Conservation (phyloP, 805 yeast genomes). For the Lipomyces orientalis region DNA sequence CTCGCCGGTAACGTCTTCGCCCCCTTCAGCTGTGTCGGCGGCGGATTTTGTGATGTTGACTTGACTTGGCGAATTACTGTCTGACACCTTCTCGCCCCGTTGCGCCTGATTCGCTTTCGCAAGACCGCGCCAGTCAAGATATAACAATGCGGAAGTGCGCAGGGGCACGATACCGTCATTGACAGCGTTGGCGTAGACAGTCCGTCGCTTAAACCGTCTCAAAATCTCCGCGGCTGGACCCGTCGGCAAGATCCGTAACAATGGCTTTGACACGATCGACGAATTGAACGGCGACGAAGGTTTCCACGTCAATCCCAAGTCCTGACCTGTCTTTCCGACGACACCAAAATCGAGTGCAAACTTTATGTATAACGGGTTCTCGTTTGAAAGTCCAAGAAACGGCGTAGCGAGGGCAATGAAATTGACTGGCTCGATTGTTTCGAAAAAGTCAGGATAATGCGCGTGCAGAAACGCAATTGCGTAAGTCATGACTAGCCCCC, state of each 20-base stretch:
- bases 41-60: conserved; percentile 46
- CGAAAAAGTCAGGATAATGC: conserved; percentile 71
- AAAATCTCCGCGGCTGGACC: conserved; percentile 72
- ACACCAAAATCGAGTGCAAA: conserved; percentile 84
- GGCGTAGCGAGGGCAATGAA: conserved; percentile 89
- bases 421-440: conserved; percentile 69
- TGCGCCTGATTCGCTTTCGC: conserved; percentile 54
- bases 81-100: conserved; percentile 32
- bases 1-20: conserved; percentile 15
- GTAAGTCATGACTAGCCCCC: conserved; percentile 90
- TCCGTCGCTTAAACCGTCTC: conserved; percentile 68
- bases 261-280: conserved; percentile 54
- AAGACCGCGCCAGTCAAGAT: conserved; percentile 82
- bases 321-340: conserved; percentile 93
- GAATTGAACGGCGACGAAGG: conserved; percentile 40
- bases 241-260: conserved; percentile 75
- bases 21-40: conserved; percentile 10
- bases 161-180: conserved; percentile 97
- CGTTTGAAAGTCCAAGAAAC: conserved; percentile 82
- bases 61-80: conserved; percentile 2
- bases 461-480: conserved; percentile 78
- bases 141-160: conserved; percentile 80
- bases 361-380: conserved; percentile 84
- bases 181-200: conserved; percentile 85
- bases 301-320: conserved; percentile 67